A percentile compares a stretch with the other conserved stretches of the same genome.
Conservation (phyloP, 2,329 filamentous ascomycete genomes). For the Pyricularia sp. region DNA sequence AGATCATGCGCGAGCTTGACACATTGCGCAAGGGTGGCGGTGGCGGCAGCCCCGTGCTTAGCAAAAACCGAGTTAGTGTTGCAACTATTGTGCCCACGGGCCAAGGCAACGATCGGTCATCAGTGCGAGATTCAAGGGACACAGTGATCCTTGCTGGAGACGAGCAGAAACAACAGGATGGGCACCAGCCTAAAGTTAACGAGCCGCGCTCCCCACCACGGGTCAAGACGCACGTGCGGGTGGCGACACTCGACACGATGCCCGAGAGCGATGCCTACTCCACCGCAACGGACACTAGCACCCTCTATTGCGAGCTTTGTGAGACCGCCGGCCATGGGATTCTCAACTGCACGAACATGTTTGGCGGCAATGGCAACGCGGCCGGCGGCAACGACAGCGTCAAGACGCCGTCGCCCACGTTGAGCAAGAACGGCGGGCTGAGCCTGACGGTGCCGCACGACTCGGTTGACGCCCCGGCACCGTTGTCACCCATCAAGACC, state of each 20-base stretch:
- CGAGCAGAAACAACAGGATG: slow-evolving; percentile 22
- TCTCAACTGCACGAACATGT: slow-evolving; percentile 88
- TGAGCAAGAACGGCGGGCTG: slow-evolving; percentile 18
- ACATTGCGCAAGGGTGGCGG: slow-evolving; percentile 39
- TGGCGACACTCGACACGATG: slow-evolving; percentile 56
- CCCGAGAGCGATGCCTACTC: slow-evolving; percentile 62
- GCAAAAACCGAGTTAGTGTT: slow-evolving; percentile 36
- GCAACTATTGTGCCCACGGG: slow-evolving; percentile 26
- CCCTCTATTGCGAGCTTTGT: slow-evolving; percentile 90
- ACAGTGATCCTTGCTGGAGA: slow-evolving; percentile 51
- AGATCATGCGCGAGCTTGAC: slow-evolving; percentile 76
- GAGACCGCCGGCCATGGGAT: slow-evolving; percentile 90
- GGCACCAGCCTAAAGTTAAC: slow-evolving; percentile 24
- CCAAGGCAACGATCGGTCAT: slow-evolving; percentile 42
- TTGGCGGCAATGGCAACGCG: slow-evolving; percentile 29
- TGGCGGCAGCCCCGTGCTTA: slow-evolving; percentile 11
- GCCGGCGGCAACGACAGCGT: slow-evolving; percentile 24
- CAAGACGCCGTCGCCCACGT: background rate
- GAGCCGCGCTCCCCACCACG: slow-evolving; percentile 26
- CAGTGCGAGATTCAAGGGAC: slow-evolving; percentile 56
- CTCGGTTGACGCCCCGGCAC: slow-evolving; percentile 42
- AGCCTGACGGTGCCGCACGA: slow-evolving; percentile 15
- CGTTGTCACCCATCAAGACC: slow-evolving; percentile 41
- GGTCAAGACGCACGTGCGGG: slow-evolving; percentile 31
- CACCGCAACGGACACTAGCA: slow-evolving; percentile 61